phyloP scores from a whole-genome alignment of 148 eudicot species.

The Arctostaphylos glauca region DNA sequence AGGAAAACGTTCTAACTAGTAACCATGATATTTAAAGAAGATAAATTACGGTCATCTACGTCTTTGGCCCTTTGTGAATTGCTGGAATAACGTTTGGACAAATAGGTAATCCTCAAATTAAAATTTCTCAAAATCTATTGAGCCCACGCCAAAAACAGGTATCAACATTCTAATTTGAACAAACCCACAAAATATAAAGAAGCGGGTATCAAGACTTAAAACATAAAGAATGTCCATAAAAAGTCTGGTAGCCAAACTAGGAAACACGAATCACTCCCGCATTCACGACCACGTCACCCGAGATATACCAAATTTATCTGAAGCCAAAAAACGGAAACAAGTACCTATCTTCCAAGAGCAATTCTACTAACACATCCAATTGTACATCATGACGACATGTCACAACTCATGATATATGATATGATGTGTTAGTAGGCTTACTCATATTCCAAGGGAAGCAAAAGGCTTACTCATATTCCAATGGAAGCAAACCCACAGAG shows the following conservation, averaged over 20 bases:
- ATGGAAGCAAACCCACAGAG: neutral
- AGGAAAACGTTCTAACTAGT: too few relatives aligned
- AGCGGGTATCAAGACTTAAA: neutral
- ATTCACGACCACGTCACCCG: neutral
- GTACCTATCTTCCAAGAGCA: too few relatives aligned
- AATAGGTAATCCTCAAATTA: neutral
- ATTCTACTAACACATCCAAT: too few relatives aligned
- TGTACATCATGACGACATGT: too few relatives aligned
- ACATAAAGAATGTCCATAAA: slow-evolving; percentile 1
- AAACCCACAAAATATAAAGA: neutral
- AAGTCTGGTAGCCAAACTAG: neutral
- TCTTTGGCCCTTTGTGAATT: neutral
- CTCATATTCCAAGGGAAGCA: neutral
- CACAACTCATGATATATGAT: too few relatives aligned
- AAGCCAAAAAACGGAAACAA: neutral
- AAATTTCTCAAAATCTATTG: neutral
- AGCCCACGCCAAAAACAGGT: neutral
- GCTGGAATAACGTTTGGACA: neutral
- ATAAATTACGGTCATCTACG: neutral
- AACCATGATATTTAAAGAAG: neutral
- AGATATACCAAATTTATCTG: neutral
- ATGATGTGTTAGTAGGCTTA: too few relatives aligned
- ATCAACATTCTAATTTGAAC: neutral
- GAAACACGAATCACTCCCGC: neutral
- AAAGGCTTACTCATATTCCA: neutral